These are phyloP conservation scores for Marchantia polymorpha DNA, from an alignment of 225 moss, liverwort and hornwort species.

Conservation along the genomic window DNA sequence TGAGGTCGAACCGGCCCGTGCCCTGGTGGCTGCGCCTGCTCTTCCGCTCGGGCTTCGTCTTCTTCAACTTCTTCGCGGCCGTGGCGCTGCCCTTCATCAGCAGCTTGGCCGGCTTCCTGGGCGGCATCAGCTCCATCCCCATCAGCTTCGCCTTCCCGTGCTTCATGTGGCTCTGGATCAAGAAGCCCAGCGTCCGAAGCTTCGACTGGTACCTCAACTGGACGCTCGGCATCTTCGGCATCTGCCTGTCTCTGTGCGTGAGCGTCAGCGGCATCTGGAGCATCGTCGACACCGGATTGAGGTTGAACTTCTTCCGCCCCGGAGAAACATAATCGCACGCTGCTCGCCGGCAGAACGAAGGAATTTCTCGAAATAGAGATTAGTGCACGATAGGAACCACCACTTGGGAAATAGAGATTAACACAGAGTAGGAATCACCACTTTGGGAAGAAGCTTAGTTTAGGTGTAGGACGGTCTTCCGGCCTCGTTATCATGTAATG, in stretches of 20 bases:
- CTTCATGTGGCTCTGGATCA: slow-evolving; percentile 56
- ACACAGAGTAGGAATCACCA: not conserved
- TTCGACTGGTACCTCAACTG: slow-evolving; percentile 57
- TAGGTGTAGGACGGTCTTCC: too few relatives aligned
- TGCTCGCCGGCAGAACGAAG: too few relatives aligned
- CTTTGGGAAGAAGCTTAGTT: too few relatives aligned
- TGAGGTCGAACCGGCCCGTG: slow-evolving; percentile 48
- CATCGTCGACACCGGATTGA: slow-evolving; percentile 46
- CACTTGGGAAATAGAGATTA: too few relatives aligned
- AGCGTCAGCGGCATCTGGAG: slow-evolving; percentile 56
- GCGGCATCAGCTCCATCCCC: slow-evolving; percentile 48
- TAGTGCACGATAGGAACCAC: too few relatives aligned
- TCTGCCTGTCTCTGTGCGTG: slow-evolving; percentile 33
- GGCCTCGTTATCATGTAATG: too few relatives aligned
- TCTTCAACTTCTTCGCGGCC: slow-evolving; percentile 47
- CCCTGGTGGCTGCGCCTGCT: slow-evolving; percentile 37
- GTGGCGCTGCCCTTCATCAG: slow-evolving; percentile 53
- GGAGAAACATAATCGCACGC: slow-evolving; percentile 21
- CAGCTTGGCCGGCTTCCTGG: slow-evolving; percentile 53
- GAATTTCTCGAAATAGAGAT: too few relatives aligned
- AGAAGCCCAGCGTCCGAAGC: slow-evolving; percentile 42
- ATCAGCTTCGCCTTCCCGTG: slow-evolving; percentile 52
- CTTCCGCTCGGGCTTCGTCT: slow-evolving; percentile 42
- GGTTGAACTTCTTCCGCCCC: slow-evolving; percentile 52
- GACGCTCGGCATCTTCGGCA: slow-evolving; percentile 40